Percentiles rank a stretch among this genome's conserved stretches.
phyloP scores from a whole-genome alignment of 306 rosid species.

The Prunus campanulata region DNA sequence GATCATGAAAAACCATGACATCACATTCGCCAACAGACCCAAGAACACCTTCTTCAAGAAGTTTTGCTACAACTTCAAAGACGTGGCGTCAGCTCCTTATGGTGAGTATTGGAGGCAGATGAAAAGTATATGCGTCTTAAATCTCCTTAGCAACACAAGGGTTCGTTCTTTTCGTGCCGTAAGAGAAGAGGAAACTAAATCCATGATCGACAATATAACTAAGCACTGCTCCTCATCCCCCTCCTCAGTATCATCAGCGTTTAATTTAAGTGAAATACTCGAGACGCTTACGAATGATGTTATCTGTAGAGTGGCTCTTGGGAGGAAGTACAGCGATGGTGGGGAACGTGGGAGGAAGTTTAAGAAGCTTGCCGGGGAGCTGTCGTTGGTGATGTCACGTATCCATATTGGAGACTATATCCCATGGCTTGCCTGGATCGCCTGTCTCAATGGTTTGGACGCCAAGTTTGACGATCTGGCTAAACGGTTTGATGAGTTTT shows the following conservation, averaged over 20 bases:
- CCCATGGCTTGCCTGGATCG: not conserved
- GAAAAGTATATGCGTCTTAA: not conserved
- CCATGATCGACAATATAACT: not conserved
- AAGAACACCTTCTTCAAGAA: not conserved
- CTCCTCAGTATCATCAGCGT: not conserved
- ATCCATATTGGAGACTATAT: not conserved
- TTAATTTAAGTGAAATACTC: not conserved
- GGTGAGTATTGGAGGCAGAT: constrained; percentile 13
- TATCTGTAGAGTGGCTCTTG: not conserved
- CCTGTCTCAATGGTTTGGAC: not conserved
- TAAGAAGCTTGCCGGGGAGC: not conserved
- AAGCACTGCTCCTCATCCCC: not conserved
- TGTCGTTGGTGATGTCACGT: not conserved
- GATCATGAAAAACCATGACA: not conserved
- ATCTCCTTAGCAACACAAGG: constrained; percentile 2
- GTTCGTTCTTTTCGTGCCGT: not conserved
- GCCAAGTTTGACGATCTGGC: not conserved
- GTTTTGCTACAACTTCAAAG: not conserved
- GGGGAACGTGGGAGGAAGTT: not conserved
- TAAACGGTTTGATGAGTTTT: not conserved
- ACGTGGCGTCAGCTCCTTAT: not conserved
- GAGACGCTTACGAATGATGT: not conserved
- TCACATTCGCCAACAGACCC: not conserved
- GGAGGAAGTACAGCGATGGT: not conserved
- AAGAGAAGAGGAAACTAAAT: constrained; percentile 3